phyloP scores from a whole-genome alignment of 129 eudicot species.

The Lactuca saligna region DNA sequence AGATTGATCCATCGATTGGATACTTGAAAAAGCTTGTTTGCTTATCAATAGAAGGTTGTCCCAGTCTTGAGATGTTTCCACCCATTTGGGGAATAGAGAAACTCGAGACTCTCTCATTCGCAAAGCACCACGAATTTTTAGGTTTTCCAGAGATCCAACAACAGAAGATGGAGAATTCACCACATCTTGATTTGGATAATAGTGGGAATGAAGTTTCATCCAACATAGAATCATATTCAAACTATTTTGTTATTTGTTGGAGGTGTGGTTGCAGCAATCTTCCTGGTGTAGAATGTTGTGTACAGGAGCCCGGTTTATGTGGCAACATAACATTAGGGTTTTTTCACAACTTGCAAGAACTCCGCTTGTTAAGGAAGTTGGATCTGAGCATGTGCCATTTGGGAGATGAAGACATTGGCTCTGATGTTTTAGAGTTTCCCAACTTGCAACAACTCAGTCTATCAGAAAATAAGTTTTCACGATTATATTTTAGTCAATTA shows the following conservation, averaged over 20 bases:
- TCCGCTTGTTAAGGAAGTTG: not conserved
- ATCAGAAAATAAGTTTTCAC: not conserved
- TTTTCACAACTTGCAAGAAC: not conserved
- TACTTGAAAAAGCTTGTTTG: slow-evolving; percentile 11
- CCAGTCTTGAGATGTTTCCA: slow-evolving; percentile 6
- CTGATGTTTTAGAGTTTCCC: slow-evolving; percentile 1
- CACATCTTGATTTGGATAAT: too few relatives aligned
- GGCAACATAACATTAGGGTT: not conserved
- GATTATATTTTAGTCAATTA: not conserved
- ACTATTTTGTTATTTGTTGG: too few relatives aligned
- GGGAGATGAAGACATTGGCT: not conserved
- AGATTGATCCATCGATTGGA: slow-evolving; percentile 17
- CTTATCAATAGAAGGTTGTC: slow-evolving; percentile 5
- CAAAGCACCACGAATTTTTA: not conserved
- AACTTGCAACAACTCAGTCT: slow-evolving; percentile 21
- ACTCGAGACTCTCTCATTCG: slow-evolving; percentile 6
- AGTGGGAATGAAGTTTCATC: too few relatives aligned
- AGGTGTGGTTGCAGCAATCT: too few relatives aligned
- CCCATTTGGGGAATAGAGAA: slow-evolving; percentile 14
- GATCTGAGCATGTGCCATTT: not conserved
- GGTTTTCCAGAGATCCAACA: not conserved
- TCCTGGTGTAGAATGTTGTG: too few relatives aligned
- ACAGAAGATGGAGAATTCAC: too few relatives aligned
- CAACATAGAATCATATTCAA: too few relatives aligned
- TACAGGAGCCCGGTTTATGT: not conserved